Conservation (phyloP, 345 rosid genomes). For the Eucalyptus brandiana region DNA sequence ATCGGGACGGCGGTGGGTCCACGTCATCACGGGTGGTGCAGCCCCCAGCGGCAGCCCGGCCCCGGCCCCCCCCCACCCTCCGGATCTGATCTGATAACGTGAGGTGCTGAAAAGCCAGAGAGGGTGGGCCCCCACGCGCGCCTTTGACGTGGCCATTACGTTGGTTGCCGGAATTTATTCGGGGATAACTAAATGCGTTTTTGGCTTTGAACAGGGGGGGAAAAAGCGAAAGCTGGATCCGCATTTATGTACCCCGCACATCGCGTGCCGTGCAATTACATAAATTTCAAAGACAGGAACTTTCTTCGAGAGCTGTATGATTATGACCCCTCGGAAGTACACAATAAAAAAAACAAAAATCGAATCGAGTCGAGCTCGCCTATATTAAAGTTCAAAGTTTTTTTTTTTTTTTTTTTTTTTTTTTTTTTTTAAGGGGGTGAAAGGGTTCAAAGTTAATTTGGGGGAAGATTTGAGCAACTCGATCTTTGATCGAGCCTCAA, state of each 20-base stretch:
- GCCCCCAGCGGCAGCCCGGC: neutral
- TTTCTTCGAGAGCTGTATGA: neutral
- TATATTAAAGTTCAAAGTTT: fast-evolving
- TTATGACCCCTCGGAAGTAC: neutral
- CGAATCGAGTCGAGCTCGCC: neutral
- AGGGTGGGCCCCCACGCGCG: neutral
- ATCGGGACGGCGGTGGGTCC: neutral
- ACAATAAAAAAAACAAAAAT: fast-evolving
- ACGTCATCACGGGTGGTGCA: neutral
- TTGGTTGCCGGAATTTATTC: neutral
- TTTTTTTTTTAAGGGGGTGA: too few relatives aligned
- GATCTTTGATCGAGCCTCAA: neutral
- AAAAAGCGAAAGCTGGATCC: neutral
- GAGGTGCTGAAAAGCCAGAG: neutral
- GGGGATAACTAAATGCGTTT: neutral
- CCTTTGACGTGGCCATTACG: neutral
- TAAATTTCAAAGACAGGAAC: neutral
- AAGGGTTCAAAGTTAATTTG: neutral
- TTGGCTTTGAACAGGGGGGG: neutral
- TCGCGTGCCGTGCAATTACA: neutral
- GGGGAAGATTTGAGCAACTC: neutral
- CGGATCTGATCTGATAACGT: neutral
- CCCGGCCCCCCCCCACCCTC: neutral
- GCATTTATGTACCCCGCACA: neutral
- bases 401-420: too few relatives aligned